These are phyloP conservation scores for Irpex sp. DNA, from an alignment of 1,284 basidiomycete genomes.

Conservation along the genomic window DNA sequence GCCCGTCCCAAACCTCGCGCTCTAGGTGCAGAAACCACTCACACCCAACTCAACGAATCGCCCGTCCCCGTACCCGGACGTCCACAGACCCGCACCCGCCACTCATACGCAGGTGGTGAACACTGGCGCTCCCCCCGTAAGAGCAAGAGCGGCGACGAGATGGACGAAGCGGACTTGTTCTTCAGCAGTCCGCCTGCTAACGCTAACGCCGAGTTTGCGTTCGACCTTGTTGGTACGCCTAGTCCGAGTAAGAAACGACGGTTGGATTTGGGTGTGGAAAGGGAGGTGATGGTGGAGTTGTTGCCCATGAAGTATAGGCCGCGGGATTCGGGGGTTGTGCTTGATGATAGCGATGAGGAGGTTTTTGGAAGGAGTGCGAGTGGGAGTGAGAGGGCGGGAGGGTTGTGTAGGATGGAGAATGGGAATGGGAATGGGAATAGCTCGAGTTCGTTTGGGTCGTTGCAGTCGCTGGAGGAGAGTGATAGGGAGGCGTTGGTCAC, in stretches of 20 bases:
- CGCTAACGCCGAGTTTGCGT: background rate
- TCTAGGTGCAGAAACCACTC: constrained; percentile 13
- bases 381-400: no score
- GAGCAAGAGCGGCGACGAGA: constrained; percentile 15
- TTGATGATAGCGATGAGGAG: constrained; percentile 30
- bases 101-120: constrained; percentile 52
- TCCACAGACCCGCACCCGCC: constrained; percentile 40
- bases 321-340: constrained; percentile 58
- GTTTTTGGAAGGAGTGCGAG: background rate
- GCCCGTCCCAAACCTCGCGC: constrained; percentile 17
- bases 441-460: constrained; percentile 55
- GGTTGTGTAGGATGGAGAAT: constrained; percentile 15
- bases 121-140: constrained; percentile 8
- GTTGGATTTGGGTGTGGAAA: constrained; percentile 12
- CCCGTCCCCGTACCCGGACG: constrained; percentile 8
- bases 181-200: constrained; percentile 37
- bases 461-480: constrained; percentile 42
- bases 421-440: constrained; percentile 38
- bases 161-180: constrained; percentile 57
- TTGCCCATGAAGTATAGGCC: constrained; percentile 64
- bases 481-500: constrained; percentile 60
- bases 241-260: constrained; percentile 46
- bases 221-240: constrained; percentile 54
- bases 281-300: constrained; percentile 22
- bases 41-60: constrained; percentile 9